Base-by-base conservation (phyloP, 2,329 filamentous ascomycete species). In the Ceratocystis variospora region DNA sequence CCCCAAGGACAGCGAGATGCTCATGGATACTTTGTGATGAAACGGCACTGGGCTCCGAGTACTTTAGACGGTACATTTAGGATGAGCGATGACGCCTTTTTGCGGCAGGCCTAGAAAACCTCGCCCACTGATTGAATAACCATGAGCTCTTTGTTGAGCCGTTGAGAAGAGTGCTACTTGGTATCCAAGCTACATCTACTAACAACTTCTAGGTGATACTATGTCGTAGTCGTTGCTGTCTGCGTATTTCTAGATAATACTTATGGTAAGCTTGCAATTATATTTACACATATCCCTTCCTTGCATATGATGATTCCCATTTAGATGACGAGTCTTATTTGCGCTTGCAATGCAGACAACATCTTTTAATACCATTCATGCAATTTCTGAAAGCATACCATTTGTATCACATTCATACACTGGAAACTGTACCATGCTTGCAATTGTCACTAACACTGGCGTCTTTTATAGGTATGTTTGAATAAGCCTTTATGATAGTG, bases 21-120 rank as follows among this genome's bases (percentile, higher is more conserved):
- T 64, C 66, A 61, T 62, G 71, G 31, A 17, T 4, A 25, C 70
- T 71, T 78, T 71, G 84, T 89, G 89, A 93, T 91, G 89, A 90
- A 88, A 81, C 78, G 89, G 91, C 91, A 96, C 91, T 96, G 91
- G 91, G 91, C 91, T 93, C 91, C 87, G 90, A 95, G 76, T 71
- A 74, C 75, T 77, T 74, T 75, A 77, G 74, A 66, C 67, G 68
- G 70, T 57, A 66, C 69, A 69, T 76, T 72, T 73, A 75, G 77
- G 79, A 85, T 85, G 90, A 90, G 91, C 80, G 89, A 91, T 85
- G 84, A 68, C 88, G 84, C 90, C 90, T 89, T 78, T 83, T 89
- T 89, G 90, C 78, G 90, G 89, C 90, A 96, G 90, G 91, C 91
- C 90, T 96, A 95, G 90, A 95, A 96, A 96, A 96, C 92, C 91